phyloP scores from a whole-genome alignment of 2,329 filamentous ascomycete species.

The Akanthomyces lecanii region DNA sequence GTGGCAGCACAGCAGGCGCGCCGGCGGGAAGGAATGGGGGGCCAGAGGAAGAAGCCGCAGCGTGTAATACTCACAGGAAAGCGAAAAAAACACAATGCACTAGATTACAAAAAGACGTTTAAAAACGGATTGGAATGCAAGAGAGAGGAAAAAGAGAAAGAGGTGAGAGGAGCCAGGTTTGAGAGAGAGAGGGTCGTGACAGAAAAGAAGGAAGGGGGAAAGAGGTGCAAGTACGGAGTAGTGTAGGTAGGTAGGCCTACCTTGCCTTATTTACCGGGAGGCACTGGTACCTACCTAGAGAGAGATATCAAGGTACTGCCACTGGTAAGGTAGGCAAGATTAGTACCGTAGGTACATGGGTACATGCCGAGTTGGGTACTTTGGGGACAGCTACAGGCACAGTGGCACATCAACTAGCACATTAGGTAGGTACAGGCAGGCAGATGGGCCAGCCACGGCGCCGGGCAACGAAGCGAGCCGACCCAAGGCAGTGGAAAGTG shows the following conservation, averaged over 20 bases:
- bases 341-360: no score
- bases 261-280: background rate
- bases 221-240: background rate
- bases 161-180: conserved; percentile 12
- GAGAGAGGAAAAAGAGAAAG: conserved; percentile 7
- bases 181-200: conserved; percentile 4
- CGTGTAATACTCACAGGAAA: conserved; percentile 1
- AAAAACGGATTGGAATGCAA: conserved; percentile 1
- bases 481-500: conserved; percentile 13
- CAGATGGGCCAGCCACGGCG: background rate
- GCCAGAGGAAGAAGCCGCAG: background rate
- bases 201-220: conserved; percentile 8
- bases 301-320: no score
- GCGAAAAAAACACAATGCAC: background rate
- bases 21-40: conserved; percentile 7
- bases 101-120: conserved; percentile 5
- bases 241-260: background rate
- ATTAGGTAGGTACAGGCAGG: no score
- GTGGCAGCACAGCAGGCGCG: conserved; percentile 5
- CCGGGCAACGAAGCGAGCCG: conserved; percentile 14
- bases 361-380: no score
- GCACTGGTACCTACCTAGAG: background rate
- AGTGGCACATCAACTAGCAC: no score
- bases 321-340: no score
- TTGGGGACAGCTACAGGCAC: no score